Conservation (phyloP, 345 rosid species). For the Murraya koenigii region DNA sequence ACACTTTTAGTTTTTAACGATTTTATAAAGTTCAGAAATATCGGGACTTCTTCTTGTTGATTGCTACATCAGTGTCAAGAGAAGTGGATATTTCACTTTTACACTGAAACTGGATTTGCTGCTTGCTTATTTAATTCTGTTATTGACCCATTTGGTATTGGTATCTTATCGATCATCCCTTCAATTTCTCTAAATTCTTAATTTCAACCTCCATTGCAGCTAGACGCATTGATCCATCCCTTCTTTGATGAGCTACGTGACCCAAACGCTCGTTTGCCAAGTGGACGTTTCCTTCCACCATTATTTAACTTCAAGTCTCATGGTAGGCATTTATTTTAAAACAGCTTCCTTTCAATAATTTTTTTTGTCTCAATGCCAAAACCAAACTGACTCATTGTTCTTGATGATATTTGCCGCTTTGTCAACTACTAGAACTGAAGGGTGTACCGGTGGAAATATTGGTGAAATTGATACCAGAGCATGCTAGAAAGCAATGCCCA, state of each 20-base stretch:
- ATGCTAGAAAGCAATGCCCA: constrained; percentile 82
- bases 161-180: background rate
- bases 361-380: background rate
- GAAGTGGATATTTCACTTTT: too few species aligned
- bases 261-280: constrained; percentile 72
- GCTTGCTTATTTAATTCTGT: background rate
- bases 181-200: background rate
- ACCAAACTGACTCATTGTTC: background rate
- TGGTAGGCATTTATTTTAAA: constrained; percentile 36
- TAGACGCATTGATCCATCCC: constrained; percentile 84
- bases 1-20: too few species aligned
- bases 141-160: background rate
- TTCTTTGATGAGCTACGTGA: constrained; percentile 96
- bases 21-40: too few species aligned
- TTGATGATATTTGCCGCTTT: background rate
- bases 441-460: constrained; percentile 68
- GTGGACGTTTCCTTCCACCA: constrained; percentile 86
- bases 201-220: constrained; percentile 37
- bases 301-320: constrained; percentile 84
- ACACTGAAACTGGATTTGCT: background rate
- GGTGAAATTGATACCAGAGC: constrained; percentile 76
- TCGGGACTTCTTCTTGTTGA: background rate
- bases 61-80: background rate
- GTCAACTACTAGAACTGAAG: constrained; percentile 66
- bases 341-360: background rate